Evolutionary conservation across 805 yeast species (phyloP).

Genomic region (Yarrowia keelungensis): DNA sequence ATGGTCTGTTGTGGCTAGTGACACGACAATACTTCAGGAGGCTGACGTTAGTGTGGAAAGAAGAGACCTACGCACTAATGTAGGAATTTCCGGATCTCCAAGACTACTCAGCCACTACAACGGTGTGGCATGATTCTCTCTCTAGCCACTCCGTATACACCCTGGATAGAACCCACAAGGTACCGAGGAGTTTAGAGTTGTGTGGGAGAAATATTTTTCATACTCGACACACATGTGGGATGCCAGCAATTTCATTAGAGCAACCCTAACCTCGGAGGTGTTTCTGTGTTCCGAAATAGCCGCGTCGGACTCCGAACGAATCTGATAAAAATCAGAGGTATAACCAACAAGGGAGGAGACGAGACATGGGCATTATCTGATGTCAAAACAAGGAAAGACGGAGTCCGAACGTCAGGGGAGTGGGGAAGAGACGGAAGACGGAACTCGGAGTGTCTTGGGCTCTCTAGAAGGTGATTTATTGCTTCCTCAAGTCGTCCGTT

Average conservation of each 20-base stretch:
- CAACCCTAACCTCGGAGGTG: conserved; percentile 11
- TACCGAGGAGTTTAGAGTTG: conserved; percentile 20
- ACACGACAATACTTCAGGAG: neutral
- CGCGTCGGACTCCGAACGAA: conserved; percentile 29
- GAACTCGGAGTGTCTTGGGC: too few relatives aligned
- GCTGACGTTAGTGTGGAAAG: neutral
- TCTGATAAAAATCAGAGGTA: conserved; percentile 9
- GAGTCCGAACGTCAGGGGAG: conserved; percentile 5
- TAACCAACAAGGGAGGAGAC: neutral
- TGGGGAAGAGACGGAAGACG: too few relatives aligned
- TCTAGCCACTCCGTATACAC: conserved; percentile 1
- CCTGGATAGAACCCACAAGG: conserved; percentile 3
- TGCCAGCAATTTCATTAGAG: conserved; percentile 7
- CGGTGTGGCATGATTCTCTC: neutral
- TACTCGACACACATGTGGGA: conserved; percentile 1
- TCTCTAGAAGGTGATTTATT: too few relatives aligned
- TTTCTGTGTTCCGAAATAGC: neutral
- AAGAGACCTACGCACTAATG: too few relatives aligned
- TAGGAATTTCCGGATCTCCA: neutral
- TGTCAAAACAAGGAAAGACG: neutral
- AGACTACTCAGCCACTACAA: conserved; percentile 4
- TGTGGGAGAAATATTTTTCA: neutral
- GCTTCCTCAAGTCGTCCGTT: too few relatives aligned
- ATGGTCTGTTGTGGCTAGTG: too few relatives aligned
- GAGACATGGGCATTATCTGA: too few relatives aligned